Conservation (phyloP, 441 rosid genomes). For the Breynia disticha region DNA sequence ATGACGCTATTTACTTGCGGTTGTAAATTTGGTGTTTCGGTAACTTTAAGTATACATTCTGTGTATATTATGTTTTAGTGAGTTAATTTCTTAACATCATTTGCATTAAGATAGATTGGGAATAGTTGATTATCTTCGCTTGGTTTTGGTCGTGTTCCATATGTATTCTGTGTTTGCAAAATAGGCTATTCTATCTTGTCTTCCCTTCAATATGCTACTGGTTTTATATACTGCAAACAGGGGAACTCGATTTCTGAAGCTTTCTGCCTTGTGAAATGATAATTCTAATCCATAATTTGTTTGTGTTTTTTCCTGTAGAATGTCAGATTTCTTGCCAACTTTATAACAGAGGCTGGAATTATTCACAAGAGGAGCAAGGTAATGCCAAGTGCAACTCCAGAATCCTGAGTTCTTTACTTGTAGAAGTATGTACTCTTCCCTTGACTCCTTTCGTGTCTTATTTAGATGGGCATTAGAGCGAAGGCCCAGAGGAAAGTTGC, state of each 20-base stretch:
- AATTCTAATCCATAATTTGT: not conserved
- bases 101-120: too few relatives aligned
- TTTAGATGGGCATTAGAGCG: slow-evolving; percentile 74
- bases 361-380: slow-evolving; percentile 70
- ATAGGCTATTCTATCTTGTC: too few relatives aligned
- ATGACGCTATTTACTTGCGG: too few relatives aligned
- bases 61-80: too few relatives aligned
- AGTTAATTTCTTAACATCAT: too few relatives aligned
- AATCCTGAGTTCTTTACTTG: not conserved
- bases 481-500: slow-evolving; percentile 90
- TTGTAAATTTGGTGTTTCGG: too few relatives aligned
- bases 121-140: not conserved
- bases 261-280: not conserved
- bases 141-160: not conserved
- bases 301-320: slow-evolving; percentile 40
- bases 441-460: slow-evolving; percentile 4
- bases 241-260: not conserved
- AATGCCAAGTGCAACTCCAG: slow-evolving; percentile 4
- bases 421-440: not conserved
- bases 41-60: too few relatives aligned
- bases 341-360: slow-evolving; percentile 76
- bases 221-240: too few relatives aligned
- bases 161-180: too few relatives aligned
- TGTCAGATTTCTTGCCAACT: slow-evolving; percentile 68
- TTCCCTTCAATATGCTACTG: too few relatives aligned